Evolutionary conservation across 768 basidiomycete genomes (phyloP).

Genomic region (Myochromella boudieri): DNA sequence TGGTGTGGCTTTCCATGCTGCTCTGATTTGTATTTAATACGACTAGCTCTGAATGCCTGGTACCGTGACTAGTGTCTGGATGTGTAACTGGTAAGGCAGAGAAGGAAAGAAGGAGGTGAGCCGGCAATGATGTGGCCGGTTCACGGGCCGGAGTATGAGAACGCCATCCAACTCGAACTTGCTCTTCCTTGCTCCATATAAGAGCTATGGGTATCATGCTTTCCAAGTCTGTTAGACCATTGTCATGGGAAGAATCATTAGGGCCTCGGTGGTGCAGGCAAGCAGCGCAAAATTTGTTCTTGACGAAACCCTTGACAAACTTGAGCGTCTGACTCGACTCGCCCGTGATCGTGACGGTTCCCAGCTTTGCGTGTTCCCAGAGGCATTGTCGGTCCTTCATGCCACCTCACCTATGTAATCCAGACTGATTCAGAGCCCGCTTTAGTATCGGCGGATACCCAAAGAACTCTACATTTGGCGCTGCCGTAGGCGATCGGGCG

Average conservation of each 20-base stretch:
- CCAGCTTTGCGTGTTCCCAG: constrained; percentile 55
- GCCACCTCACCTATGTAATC: neutral
- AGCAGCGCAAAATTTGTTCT: constrained; percentile 47
- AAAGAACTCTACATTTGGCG: constrained; percentile 54
- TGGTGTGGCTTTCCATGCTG: constrained; percentile 3
- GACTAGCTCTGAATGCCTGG: neutral
- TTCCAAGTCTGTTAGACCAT: too few species aligned
- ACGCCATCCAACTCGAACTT: too few species aligned
- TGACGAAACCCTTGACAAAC: constrained; percentile 45
- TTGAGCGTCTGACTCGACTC: constrained; percentile 42
- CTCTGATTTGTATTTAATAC: constrained; percentile 3
- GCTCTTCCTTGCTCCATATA: too few species aligned
- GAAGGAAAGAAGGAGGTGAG: too few species aligned
- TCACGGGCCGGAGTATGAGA: too few species aligned
- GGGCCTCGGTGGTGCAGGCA: constrained; percentile 54
- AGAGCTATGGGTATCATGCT: too few species aligned
- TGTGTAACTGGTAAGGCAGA: too few species aligned
- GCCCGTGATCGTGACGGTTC: constrained; percentile 46
- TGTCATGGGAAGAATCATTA: constrained; percentile 19
- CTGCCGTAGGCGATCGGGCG: constrained; percentile 47
- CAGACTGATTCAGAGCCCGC: neutral
- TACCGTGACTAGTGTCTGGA: too few species aligned
- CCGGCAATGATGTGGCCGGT: too few species aligned
- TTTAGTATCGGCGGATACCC: constrained; percentile 51
- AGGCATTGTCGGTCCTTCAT: constrained; percentile 48